A percentile compares a stretch with the other conserved stretches of the same genome.
Evolutionary conservation across 176 grass and related monocot species (phyloP).

Genomic region (Phoenix roebelenii): DNA sequence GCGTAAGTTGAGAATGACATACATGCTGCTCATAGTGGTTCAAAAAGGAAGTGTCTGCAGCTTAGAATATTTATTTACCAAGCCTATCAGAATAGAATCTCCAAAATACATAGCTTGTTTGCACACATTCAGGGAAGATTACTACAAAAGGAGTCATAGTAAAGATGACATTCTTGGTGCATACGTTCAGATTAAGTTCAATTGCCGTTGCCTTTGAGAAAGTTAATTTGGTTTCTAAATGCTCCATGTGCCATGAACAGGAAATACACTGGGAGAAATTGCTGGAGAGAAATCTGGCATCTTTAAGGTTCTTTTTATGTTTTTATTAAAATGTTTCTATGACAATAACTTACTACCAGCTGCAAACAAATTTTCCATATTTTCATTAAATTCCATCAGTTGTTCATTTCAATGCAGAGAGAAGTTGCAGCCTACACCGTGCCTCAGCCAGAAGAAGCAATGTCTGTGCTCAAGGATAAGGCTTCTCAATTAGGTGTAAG

Average conservation of each 20-base stretch:
- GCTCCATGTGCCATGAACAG: conserved; percentile 31
- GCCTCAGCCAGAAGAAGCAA: conserved; percentile 79
- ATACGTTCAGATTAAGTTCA: too few species aligned
- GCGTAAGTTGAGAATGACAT: too few species aligned
- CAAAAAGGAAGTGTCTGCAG: too few species aligned
- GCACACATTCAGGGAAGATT: too few species aligned
- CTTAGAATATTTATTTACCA: too few species aligned
- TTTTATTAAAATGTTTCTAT: not conserved
- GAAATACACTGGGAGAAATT: conserved; percentile 68
- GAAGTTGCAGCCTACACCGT: conserved; percentile 59
- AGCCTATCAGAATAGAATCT: too few species aligned
- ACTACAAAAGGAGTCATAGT: too few species aligned
- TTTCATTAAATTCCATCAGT: not conserved
- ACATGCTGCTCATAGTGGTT: too few species aligned
- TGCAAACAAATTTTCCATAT: conserved; percentile 1
- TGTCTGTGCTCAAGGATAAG: conserved; percentile 51
- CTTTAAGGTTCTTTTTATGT: conserved; percentile 48
- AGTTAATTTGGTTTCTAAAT: conserved; percentile 3
- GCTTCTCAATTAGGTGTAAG: conserved; percentile 88
- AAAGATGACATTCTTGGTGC: too few species aligned
- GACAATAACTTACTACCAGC: not conserved
- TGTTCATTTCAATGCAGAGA: conserved; percentile 40
- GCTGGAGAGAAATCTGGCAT: conserved; percentile 80
- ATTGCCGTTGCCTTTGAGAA: too few species aligned
- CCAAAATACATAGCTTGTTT: too few species aligned